Evolutionary conservation across 352 stramenopile species (phyloP).

Genomic region (Phytopythium helicoides): DNA sequence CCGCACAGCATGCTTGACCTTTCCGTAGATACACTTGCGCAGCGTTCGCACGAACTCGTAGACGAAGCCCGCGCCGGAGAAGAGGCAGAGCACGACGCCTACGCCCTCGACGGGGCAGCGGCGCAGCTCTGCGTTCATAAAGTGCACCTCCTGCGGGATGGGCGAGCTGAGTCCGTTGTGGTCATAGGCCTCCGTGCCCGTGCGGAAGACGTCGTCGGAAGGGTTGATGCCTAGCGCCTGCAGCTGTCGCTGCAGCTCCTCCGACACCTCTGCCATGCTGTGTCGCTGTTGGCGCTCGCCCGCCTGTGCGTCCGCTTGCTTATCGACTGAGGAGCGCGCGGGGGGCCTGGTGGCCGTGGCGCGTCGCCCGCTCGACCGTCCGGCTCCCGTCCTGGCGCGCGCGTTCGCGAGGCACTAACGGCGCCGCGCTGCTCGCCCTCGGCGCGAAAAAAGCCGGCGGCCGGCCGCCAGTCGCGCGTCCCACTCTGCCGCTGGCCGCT

Average conservation of each 20-base stretch:
- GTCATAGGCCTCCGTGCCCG: slow-evolving; percentile 71
- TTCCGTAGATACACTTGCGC: slow-evolving; percentile 87
- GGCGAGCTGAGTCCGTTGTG: slow-evolving; percentile 75
- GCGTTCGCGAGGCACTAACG: too few relatives aligned
- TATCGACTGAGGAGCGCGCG: too few relatives aligned
- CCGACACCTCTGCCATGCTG: slow-evolving; percentile 58
- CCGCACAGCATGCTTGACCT: slow-evolving; percentile 86
- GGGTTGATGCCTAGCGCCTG: slow-evolving; percentile 79
- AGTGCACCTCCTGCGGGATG: slow-evolving; percentile 86
- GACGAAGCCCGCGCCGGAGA: slow-evolving; percentile 75
- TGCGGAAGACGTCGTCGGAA: slow-evolving; percentile 81
- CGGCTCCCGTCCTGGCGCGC: too few relatives aligned
- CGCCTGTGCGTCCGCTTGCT: too few relatives aligned
- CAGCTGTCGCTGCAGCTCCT: slow-evolving; percentile 75
- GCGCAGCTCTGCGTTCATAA: slow-evolving; percentile 82
- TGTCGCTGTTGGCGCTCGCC: neutral
- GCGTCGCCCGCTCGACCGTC: too few relatives aligned
- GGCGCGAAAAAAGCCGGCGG: too few relatives aligned
- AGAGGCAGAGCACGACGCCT: slow-evolving; percentile 72
- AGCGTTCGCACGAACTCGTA: slow-evolving; percentile 87
- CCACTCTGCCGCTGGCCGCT: too few relatives aligned
- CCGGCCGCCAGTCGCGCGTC: too few relatives aligned
- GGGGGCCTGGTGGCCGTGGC: too few relatives aligned
- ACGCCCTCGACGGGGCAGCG: slow-evolving; percentile 75
- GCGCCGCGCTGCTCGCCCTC: too few relatives aligned